Evolutionary conservation across 495 filamentous ascomycete genomes (phyloP).

Genomic region (Umbilicaria muhlenbergii): DNA sequence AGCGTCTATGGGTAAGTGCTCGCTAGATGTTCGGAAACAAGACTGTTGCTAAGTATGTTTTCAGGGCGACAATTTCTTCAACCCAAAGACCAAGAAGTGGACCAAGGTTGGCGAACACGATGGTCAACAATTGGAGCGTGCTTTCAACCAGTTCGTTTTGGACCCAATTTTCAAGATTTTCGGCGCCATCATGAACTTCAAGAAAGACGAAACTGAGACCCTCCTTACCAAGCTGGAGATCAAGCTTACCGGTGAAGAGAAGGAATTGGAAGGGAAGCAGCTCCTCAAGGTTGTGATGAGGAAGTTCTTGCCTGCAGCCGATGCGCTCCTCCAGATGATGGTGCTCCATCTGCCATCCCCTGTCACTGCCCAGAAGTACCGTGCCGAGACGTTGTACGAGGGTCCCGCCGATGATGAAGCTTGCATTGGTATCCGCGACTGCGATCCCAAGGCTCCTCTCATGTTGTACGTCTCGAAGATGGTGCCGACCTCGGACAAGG

Average conservation of each 20-base stretch:
- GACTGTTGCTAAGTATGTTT: constrained; percentile 10
- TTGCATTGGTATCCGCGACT: constrained; percentile 92
- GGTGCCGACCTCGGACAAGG: constrained; percentile 98
- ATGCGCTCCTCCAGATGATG: constrained; percentile 99
- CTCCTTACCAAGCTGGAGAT: constrained; percentile 87
- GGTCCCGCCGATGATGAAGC: constrained; percentile 84
- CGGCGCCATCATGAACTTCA: constrained; percentile 88
- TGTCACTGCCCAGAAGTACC: constrained; percentile 93
- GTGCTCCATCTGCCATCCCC: constrained; percentile 97
- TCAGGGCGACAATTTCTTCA: constrained; percentile 98
- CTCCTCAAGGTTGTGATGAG: constrained; percentile 96
- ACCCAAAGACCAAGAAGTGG: constrained; percentile 99
- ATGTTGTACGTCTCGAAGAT: constrained; percentile 99
- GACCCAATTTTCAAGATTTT: constrained; percentile 99
- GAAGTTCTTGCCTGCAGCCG: constrained; percentile 94
- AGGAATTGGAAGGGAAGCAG: constrained; percentile 87
- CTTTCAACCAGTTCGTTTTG: constrained; percentile 97
- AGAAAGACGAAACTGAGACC: constrained; percentile 76
- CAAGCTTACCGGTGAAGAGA: constrained; percentile 73
- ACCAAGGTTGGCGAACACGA: constrained; percentile 67
- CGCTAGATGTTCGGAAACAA: not conserved
- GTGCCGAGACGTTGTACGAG: constrained; percentile 97
- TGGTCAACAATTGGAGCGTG: constrained; percentile 82
- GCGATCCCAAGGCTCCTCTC: constrained; percentile 91
- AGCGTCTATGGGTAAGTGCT: constrained; percentile 83